Evolutionary conservation across 177 flowering plant species (phyloP).

Genomic region (Vitis hybrid): DNA sequence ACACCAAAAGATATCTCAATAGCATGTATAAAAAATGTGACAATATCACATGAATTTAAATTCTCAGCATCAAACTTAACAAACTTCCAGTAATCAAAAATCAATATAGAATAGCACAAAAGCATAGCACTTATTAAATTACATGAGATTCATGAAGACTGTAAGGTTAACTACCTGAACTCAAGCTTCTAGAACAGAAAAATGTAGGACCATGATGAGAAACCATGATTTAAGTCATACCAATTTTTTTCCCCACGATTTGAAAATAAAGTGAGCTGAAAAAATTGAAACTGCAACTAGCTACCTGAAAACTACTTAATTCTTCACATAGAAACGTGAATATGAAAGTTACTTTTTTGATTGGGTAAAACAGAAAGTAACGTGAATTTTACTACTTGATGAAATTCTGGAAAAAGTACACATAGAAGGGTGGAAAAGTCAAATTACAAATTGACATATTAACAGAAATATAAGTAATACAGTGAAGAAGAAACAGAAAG

Average conservation of each 20-base stretch:
- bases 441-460: neutral
- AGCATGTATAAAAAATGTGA: neutral
- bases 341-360: neutral
- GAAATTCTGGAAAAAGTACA: neutral
- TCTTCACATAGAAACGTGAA: neutral
- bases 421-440: neutral
- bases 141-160: neutral
- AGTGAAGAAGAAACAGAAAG: neutral
- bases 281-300: neutral
- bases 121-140: neutral
- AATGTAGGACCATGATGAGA: neutral
- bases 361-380: neutral
- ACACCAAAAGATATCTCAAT: slow-evolving; percentile 9
- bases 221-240: neutral
- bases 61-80: neutral
- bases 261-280: neutral
- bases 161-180: neutral
- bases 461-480: neutral
- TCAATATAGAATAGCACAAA: neutral
- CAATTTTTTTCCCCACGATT: no score
- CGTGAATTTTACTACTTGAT: neutral
- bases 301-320: neutral
- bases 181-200: neutral
- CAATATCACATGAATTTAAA: neutral
- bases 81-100: neutral